Evolutionary conservation across 371 early-diverging fungal genomes (phyloP), one percentile per base, ranked within the genome.

Genomic region (Haplosporangium sp.): DNA sequence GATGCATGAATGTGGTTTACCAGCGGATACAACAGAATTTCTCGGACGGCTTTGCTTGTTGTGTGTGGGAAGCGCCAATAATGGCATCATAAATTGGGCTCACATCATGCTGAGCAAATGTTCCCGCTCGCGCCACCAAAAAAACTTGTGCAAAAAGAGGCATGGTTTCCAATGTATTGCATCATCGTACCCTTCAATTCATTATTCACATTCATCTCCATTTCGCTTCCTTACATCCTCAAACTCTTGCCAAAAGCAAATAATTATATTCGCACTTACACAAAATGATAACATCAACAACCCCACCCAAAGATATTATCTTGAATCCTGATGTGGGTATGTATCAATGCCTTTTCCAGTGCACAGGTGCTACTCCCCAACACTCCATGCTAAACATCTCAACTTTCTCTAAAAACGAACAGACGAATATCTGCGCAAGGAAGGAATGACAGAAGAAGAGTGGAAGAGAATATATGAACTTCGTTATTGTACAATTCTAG

Each of bases 401-500:
- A 48, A 34, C 34, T 34, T 27, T 27, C 10, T 34, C 27, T 34
- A 27, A 55, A 4, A 20, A 55, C n/a, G 19, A 8, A 42, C 11
- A 67, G 67, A 67, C 15, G 67, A 67, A 38, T 67, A 34, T 44
- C 39, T 67, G 8, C 70, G 63, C 48, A 61, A 50, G 40, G 79
- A 79, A 61, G 81, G 74, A 8, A 42, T 71, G 34, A 40, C 74
- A 13, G 71, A 79, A 5, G 81, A 79, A 3, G 71, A 74, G 15
- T 74, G 67, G 64, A 53, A 79, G 61, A 67, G 81, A 4, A 61
- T 79, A 11, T 79, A 68, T 38, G 74, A 79, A 45, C 66, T 79
- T 48, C 64, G 81, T 8, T 79, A 74, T 55, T 74, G 81, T 61
- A 74, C 74, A 20, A 74, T 79, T 48, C 71, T 74, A 2, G 81